These are phyloP conservation scores for Lipomyces orientalis DNA, from an alignment of 805 yeast species.

Conservation along the genomic window DNA sequence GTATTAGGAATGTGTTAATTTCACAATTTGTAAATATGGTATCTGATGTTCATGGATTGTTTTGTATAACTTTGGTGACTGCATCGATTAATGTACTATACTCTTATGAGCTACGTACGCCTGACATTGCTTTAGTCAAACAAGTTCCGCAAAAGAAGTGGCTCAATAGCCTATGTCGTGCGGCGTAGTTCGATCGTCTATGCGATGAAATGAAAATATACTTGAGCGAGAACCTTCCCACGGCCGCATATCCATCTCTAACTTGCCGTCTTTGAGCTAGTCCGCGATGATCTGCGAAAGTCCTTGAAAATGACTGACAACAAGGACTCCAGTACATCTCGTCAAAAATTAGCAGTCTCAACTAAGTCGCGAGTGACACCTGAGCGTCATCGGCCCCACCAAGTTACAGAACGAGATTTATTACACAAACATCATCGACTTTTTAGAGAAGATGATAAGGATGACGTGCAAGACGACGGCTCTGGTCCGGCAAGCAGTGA, in stretches of 20 bases:
- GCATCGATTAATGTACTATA: background rate
- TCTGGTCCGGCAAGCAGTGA: background rate
- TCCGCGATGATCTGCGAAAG: background rate
- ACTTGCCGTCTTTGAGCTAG: background rate
- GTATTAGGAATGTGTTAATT: background rate
- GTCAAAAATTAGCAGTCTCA: background rate
- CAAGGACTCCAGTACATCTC: background rate
- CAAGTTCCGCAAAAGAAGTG: no score
- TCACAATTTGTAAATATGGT: background rate
- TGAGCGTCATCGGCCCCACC: background rate
- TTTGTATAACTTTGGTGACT: background rate
- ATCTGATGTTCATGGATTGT: background rate
- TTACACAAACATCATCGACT: slow-evolving; percentile 22
- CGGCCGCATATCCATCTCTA: no score
- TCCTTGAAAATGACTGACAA: background rate
- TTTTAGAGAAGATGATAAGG: slow-evolving; percentile 19
- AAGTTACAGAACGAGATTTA: slow-evolving; percentile 30
- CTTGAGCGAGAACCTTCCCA: background rate
- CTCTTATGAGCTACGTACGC: no score
- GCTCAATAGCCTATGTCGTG: no score
- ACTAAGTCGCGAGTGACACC: background rate
- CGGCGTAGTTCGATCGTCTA: no score
- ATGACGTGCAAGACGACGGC: background rate
- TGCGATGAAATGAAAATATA: no score
- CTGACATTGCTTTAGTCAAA: no score